Base-by-base conservation (phyloP, 805 yeast species). In the Middelhovenomyces tepae region DNA sequence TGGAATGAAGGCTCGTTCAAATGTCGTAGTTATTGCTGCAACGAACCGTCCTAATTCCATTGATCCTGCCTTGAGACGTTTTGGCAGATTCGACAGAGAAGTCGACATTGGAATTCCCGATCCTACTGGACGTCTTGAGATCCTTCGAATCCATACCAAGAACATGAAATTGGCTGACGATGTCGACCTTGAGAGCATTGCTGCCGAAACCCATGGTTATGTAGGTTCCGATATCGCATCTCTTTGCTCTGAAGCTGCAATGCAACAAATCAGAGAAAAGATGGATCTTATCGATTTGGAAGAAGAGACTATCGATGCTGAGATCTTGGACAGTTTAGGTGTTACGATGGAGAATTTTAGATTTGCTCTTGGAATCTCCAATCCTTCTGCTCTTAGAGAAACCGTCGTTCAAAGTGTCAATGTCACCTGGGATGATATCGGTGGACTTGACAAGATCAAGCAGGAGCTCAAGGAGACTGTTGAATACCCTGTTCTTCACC, bases 201-300 rank as follows among this genome's bases (percentile, higher is more conserved):
- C 98, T 10, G 68, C 93, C 16, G 98, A 91, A 66, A 91, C 98
- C 23, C 99, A 93, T 57, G 99, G 99, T 68, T 91, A 87, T 55
- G 99, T 91, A 39, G 99, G 99, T 69, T 95, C 96, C 32, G 99
- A 91, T 74, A 69, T 91, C 52, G 98, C 98, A 1, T 87, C 97
- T 5, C 70, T 91, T 54, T 91, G 98, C 71, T 86, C 96, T n/a
- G 99, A 93, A 67, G 98, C 98, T 45, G 99, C 98, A 39, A 91
- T 91, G 98, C 98, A 91, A 71, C 98, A 93, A 69, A 91, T 91
- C 55, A 84, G 98, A 65, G 99, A 91, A 66, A 91, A 91, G 75
- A 87, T 91, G 96, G 98, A 91, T 54, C 69, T 91, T 45, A 91
- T 93, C 49, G 97, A 89, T 54, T 69, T 87, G 48, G 96, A 87